A percentile compares a stretch with the other conserved stretches of the same genome.
These are phyloP conservation scores for Fomitopsis pinicola DNA, from an alignment of 1,284 basidiomycete genomes.

Conservation along the genomic window DNA sequence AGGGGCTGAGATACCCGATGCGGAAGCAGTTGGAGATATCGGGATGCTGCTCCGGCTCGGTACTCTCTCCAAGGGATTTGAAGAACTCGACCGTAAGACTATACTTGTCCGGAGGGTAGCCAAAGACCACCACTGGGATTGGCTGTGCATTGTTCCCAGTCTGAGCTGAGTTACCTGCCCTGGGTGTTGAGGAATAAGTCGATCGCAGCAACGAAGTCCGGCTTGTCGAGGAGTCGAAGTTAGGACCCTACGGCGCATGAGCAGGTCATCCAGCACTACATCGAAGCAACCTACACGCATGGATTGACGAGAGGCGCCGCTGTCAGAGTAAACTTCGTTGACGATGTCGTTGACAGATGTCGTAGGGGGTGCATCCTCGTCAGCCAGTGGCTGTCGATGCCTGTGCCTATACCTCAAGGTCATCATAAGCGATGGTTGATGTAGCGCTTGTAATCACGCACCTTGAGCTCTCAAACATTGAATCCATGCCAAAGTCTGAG, in stretches of 20 bases:
- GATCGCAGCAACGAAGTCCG: slow-evolving; percentile 22
- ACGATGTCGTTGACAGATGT: slow-evolving; percentile 69
- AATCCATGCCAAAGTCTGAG: slow-evolving; percentile 71
- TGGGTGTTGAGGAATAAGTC: slow-evolving; percentile 25
- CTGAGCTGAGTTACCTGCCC: slow-evolving; percentile 20
- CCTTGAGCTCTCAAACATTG: slow-evolving; percentile 74
- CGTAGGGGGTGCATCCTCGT: slow-evolving; percentile 72
- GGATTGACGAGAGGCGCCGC: slow-evolving; percentile 36
- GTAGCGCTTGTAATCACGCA: slow-evolving; percentile 21
- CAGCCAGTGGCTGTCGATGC: slow-evolving; percentile 55
- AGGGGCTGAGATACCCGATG: slow-evolving; percentile 64
- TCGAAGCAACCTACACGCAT: slow-evolving; percentile 36
- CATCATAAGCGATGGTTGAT: not conserved
- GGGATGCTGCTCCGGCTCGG: slow-evolving; percentile 56
- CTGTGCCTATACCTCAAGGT: slow-evolving; percentile 25
- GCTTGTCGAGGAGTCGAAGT: slow-evolving; percentile 27
- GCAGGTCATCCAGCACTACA: not conserved
- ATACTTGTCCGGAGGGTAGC: slow-evolving; percentile 72
- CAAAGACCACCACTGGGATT: slow-evolving; percentile 67
- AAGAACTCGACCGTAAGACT: slow-evolving; percentile 67
- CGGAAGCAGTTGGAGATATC: slow-evolving; percentile 70
- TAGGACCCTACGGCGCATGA: slow-evolving; percentile 24
- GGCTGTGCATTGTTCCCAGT: slow-evolving; percentile 27
- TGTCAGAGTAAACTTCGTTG: slow-evolving; percentile 45
- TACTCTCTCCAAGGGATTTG: slow-evolving; percentile 59